Evolutionary conservation across 2,329 filamentous ascomycete genomes (phyloP), one percentile per base, ranked within the genome.

Genomic region (Trichoderma hamatum): DNA sequence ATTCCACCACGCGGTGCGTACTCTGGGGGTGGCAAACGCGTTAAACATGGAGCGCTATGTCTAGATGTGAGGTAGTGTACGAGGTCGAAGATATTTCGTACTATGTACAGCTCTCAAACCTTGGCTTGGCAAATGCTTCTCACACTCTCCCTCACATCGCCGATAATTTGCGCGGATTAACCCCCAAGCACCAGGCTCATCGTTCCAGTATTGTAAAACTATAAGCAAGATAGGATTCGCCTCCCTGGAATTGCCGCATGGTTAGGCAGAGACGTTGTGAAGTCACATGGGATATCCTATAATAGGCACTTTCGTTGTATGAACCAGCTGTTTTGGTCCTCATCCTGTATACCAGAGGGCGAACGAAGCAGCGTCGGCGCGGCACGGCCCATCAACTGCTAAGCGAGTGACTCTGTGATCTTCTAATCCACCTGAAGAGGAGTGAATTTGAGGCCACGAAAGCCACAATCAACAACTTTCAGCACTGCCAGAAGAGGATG

Each of bases 311-410:
- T 26, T 11, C 3, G 24, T 21, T 30, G 34, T 16, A 28, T 32
- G 49, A 46, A 32, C 30, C 51, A 28, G 46, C 36, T 14, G 34
- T 49, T n/a, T 26, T 49, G 19, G 24, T 28, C 46, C 46, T 21
- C 63, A 26, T n/a, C n/a, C n/a, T n/a, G n/a, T n/a, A n/a, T 21
- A 13, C 52, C 43, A 49, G 54, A 66, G 52, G 19, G 52, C 39
- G 34, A 19, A 16, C 56, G 16, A 56, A 69, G 52, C 66, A 51
- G 49, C 43, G 49, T 19, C 59, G 34, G 67, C 58, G 51, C 67
- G 67, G 67, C 49, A 69, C 46, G 67, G 36, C 49, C 67, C 67
- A 43, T 54, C 43, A 24, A 24, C 21, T 36, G 24, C 46, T 60
- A 26, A 24, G 26, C 4, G 5, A 16, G 39, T 52, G 46, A 43